A percentile compares a stretch with the other conserved stretches of the same genome.
These are phyloP conservation scores for Sugiyamaella japonica DNA, from an alignment of 1,139 yeast genomes.

Conservation along the genomic window DNA sequence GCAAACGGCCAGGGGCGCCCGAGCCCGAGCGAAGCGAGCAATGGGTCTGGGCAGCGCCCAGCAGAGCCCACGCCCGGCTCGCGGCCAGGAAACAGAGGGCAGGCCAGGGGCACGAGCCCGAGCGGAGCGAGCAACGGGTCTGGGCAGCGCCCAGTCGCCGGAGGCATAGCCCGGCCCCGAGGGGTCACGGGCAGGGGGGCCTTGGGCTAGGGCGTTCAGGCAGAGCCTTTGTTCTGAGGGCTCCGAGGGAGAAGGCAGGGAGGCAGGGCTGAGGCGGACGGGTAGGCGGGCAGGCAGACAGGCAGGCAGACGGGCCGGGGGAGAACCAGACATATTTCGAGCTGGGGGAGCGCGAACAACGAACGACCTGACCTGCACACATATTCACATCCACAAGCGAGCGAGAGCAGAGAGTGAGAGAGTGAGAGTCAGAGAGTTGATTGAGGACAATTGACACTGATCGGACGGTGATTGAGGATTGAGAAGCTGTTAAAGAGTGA, in stretches of 20 bases:
- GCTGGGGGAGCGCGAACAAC: neutral
- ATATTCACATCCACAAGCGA: too few species aligned
- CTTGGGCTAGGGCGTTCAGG: neutral
- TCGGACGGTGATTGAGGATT: too few species aligned
- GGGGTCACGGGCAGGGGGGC: neutral
- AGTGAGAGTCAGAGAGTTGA: too few species aligned
- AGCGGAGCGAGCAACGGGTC: neutral
- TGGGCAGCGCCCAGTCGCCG: conserved; percentile 1
- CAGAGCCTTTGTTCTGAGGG: neutral
- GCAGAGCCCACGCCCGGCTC: too few species aligned
- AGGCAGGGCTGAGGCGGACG: neutral
- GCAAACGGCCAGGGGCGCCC: too few species aligned
- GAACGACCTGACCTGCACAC: neutral
- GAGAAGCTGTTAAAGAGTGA: too few species aligned
- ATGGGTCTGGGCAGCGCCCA: neutral
- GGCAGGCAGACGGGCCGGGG: neutral
- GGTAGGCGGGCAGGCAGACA: neutral
- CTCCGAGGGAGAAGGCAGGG: neutral
- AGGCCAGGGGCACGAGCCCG: too few species aligned
- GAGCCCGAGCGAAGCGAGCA: too few species aligned
- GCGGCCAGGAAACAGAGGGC: too few species aligned
- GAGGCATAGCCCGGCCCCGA: neutral
- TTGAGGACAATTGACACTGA: too few species aligned
- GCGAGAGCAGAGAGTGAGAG: too few species aligned
- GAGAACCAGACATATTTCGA: too few species aligned